Conservation (phyloP, 257 asterid species). For the Solanum peruvianum region DNA sequence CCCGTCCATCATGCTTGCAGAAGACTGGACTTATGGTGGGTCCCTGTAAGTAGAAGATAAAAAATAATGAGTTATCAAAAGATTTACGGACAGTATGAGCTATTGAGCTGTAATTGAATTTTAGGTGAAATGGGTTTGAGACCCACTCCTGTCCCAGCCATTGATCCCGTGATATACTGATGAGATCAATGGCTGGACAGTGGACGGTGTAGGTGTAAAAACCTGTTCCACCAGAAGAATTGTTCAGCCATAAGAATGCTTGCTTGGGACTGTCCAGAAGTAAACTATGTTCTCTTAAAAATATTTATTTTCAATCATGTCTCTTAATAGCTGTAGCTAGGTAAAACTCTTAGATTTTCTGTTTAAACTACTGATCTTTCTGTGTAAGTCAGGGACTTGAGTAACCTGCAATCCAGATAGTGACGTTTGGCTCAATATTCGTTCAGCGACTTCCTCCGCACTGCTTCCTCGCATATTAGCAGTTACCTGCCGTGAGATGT, state of each 20-base stretch:
- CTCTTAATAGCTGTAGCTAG: neutral
- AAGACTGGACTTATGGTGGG: slow-evolving; percentile 93
- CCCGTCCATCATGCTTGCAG: slow-evolving; percentile 50
- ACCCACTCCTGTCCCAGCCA: neutral
- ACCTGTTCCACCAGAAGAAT: neutral
- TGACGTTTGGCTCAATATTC: slow-evolving; percentile 71
- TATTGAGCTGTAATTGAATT: neutral
- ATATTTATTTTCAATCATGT: neutral
- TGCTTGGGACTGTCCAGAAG: neutral
- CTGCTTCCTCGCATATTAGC: slow-evolving; percentile 96
- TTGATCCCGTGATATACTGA: neutral
- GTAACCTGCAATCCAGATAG: slow-evolving; percentile 87
- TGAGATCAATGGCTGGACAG: neutral
- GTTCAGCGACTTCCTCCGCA: slow-evolving; percentile 90
- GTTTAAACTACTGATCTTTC: neutral
- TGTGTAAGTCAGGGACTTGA: neutral
- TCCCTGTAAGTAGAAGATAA: slow-evolving; percentile 41
- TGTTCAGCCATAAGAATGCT: neutral
- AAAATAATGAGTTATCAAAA: neutral
- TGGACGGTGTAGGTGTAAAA: neutral
- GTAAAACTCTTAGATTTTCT: neutral
- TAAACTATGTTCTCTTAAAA: neutral
- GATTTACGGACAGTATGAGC: neutral
- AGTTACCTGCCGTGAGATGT: slow-evolving; percentile 43
- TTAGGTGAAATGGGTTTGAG: neutral